These are phyloP conservation scores for Neurospora tetraspora DNA, from an alignment of 495 filamentous ascomycete species.

Conservation along the genomic window DNA sequence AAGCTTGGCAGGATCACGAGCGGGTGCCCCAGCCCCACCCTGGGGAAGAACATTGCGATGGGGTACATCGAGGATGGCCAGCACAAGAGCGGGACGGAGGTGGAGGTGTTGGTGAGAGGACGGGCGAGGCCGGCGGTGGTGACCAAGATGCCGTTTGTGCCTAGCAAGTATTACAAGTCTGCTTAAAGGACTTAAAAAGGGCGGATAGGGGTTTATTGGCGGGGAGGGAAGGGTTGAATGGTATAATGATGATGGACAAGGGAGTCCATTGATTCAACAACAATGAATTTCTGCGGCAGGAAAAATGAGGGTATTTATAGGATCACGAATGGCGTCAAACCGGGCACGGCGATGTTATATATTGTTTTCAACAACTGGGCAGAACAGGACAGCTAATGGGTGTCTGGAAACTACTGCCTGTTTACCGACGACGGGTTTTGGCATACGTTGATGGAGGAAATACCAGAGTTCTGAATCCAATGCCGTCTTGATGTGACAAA, in stretches of 20 bases:
- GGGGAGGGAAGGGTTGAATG: not conserved
- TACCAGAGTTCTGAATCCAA: not conserved
- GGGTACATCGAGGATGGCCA: slow-evolving; percentile 75
- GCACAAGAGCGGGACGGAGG: slow-evolving; percentile 80
- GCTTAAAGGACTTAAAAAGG: not conserved
- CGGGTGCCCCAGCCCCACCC: slow-evolving; percentile 77
- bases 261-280: not conserved
- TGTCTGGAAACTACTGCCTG: not conserved
- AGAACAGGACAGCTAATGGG: not conserved
- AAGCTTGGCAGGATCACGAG: slow-evolving; percentile 65
- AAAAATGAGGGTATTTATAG: not conserved
- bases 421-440: not conserved
- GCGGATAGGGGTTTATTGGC: not conserved
- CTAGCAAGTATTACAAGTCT: slow-evolving; percentile 60
- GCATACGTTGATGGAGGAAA: not conserved
- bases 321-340: not conserved
- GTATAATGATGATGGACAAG: not conserved
- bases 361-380: not conserved
- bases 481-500: not conserved
- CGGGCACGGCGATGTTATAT: not conserved
- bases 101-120: slow-evolving; percentile 71
- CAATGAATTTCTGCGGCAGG: not conserved
- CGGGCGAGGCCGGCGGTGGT: slow-evolving; percentile 71
- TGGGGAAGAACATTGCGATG: slow-evolving; percentile 91
- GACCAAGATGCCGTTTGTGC: slow-evolving; percentile 89